Evolutionary conservation across 805 yeast species (phyloP), one percentile per base, ranked within the genome.

Genomic region (Barnettozyma wickerhamii): DNA sequence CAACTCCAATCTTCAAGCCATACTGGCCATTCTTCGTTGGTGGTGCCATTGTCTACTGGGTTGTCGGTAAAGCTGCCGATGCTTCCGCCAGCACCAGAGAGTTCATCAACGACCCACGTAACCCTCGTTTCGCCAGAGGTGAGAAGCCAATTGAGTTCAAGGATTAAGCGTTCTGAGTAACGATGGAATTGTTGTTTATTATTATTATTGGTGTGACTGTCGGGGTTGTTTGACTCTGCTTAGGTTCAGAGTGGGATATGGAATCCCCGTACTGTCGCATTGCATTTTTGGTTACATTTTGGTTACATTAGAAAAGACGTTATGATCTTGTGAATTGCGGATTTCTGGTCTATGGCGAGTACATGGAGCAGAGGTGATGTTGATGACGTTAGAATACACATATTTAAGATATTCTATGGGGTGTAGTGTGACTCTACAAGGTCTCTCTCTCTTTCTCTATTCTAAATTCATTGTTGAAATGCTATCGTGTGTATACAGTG

Each of bases 61-160:
- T 80, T 53, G 71, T 86, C 58, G 74, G 77, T 65, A 79, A 81
- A 71, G 82, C 78, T 40, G 80, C 88, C 49, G 66, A 64, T 47
- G 82, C 83, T 48, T 75, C 86, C 55, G 71, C 79, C 66, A 72
- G 80, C 74, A 73, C 91, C 42, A 75, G 74, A 49, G 95, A 86
- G 70, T 88, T 81, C 74, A 79, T 81, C 69, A 87, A 88, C 67
- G 96, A 88, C 71, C 96, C 96, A 72, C 85, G 95, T 77, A 88
- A 88, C 75, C 96, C 96, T 68, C 83, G 95, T 72, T 84, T 86
- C 64, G 71, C 72, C 51, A 68, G 68, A 54, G 79, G 78, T 59
- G 79, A 70, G 57, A 72, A 73, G 51, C 62, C 67, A 35, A 65
- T 66, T 33, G 71, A 68, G 47, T 47, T 63, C 49, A 59, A 60